Base-by-base conservation (phyloP, 805 yeast genomes). In the Novakomyces olei region DNA sequence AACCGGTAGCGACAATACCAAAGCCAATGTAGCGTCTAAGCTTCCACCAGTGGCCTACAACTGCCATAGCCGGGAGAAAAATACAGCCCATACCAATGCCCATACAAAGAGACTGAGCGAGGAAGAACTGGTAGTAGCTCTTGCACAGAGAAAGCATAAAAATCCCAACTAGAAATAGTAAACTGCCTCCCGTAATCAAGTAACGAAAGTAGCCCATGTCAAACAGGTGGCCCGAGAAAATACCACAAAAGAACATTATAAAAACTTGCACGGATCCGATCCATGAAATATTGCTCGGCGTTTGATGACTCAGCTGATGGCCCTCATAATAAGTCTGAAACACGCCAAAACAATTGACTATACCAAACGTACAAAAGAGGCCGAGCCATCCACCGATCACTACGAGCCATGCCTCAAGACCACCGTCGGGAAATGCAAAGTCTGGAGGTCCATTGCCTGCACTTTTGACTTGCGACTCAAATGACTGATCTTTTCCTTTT, bases 321-420 rank as follows among this genome's bases (percentile, higher is more conserved):
- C 33, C 26, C 30, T 37, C 34, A 32, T 48, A 49, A 33, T 47
- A 49, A 2, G 41, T 41, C 37, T 49, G 47, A 29, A 40, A 49
- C 1, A 37, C 44, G 12, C 51, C 52, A 33, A 46, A 47, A 6
- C 44, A 33, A 26, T 46, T 45, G 33, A 40, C 38, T 19, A 75
- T 40, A 1, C 91, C 91, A 44, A 73, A 66, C 3, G 66, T 58
- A 27, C 65, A 62, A 5, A 66, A 46, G 38, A 69, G 51, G 3
- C 78, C 77, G 23, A 67, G 48, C 43, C 68, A 66, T 0, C 72
- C 60, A 2, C 74, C 75, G n/a, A 65, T 37, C 3, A 65, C 48
- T 0, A 69, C 68, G 4, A 60, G 56, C 47, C 71, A 54, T 55
- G 75, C 72, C 9, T 61, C 62, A 30, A 43, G 44, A 2, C 74